Evolutionary conservation across 75 land plant species (phyloP).

Genomic region (Isoetes taiwanensis): DNA sequence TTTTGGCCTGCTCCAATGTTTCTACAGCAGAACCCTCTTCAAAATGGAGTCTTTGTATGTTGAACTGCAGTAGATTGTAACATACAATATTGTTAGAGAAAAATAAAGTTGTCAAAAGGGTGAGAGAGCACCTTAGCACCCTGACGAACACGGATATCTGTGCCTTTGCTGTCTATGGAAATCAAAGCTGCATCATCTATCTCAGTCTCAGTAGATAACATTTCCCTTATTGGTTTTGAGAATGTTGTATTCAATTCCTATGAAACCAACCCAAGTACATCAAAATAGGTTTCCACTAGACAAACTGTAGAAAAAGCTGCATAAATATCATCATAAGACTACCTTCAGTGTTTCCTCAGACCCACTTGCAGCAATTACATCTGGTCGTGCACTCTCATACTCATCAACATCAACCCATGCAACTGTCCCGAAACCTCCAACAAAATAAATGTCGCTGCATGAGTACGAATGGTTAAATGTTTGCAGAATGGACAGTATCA

Average conservation of each 20-base stretch:
- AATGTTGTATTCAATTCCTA: conserved; percentile 73
- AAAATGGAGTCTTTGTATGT: conserved; percentile 74
- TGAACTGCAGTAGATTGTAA: conserved; percentile 44
- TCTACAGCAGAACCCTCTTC: conserved; percentile 53
- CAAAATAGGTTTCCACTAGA: neutral
- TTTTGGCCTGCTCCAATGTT: conserved; percentile 69
- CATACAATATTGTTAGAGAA: neutral
- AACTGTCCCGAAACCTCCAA: conserved; percentile 96
- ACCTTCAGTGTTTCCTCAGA: conserved; percentile 78
- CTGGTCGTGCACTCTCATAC: conserved; percentile 61
- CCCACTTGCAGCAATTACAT: conserved; percentile 86
- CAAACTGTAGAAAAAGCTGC: neutral
- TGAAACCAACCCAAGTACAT: neutral
- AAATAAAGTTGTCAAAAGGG: neutral
- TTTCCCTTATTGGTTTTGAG: conserved; percentile 67
- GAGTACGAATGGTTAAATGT: neutral
- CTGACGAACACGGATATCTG: conserved; percentile 83
- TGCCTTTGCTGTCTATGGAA: conserved; percentile 91
- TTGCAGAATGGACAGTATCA: conserved; percentile 19
- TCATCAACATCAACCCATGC: conserved; percentile 96
- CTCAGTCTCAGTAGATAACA: conserved; percentile 56
- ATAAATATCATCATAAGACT: neutral
- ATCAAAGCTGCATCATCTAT: conserved; percentile 92
- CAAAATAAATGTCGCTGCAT: conserved; percentile 87
- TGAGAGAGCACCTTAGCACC: conserved; percentile 63